These are phyloP conservation scores for Penicillium subrubescens DNA, from an alignment of 495 filamentous ascomycete genomes.

Conservation along the genomic window DNA sequence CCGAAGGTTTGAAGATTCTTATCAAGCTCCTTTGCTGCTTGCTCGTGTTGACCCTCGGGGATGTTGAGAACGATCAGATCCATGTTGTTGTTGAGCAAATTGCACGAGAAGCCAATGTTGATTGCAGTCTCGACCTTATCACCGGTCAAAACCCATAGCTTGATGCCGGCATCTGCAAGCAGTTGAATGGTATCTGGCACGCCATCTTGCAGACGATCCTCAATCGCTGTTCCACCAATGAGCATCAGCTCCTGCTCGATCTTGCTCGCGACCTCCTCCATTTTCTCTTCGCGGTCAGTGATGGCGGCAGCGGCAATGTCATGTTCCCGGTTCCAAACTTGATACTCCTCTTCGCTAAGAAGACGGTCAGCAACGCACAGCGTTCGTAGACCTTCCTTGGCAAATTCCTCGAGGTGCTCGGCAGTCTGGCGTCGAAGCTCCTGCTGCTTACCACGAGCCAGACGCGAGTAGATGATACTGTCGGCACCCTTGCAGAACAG, in stretches of 20 bases:
- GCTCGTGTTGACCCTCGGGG: constrained; percentile 66
- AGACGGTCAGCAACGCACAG: constrained; percentile 91
- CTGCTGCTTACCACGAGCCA: constrained; percentile 80
- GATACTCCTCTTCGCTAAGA: constrained; percentile 84
- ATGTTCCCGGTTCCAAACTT: constrained; percentile 80
- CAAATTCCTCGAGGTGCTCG: constrained; percentile 95
- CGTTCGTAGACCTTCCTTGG: constrained; percentile 91
- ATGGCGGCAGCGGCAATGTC: constrained; percentile 85
- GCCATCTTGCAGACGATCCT: constrained; percentile 95
- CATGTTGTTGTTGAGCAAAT: constrained; percentile 96
- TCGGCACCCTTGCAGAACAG: constrained; percentile 98
- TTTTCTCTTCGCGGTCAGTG: constrained; percentile 86
- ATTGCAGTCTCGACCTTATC: constrained; percentile 99
- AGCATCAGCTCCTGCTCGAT: constrained; percentile 91
- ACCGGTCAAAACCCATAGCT: constrained; percentile 98
- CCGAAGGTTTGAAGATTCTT: constrained; percentile 70
- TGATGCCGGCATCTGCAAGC: constrained; percentile 92
- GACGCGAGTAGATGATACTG: constrained; percentile 93
- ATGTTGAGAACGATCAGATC: constrained; percentile 92
- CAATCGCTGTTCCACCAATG: constrained; percentile 94
- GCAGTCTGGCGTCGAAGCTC: constrained; percentile 83
- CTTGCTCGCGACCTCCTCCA: constrained; percentile 83
- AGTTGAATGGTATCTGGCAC: constrained; percentile 96
- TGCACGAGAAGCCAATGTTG: constrained; percentile 99
- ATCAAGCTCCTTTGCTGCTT: constrained; percentile 71